phyloP scores from a whole-genome alignment of 441 rosid species.

The Geranium incanum region DNA sequence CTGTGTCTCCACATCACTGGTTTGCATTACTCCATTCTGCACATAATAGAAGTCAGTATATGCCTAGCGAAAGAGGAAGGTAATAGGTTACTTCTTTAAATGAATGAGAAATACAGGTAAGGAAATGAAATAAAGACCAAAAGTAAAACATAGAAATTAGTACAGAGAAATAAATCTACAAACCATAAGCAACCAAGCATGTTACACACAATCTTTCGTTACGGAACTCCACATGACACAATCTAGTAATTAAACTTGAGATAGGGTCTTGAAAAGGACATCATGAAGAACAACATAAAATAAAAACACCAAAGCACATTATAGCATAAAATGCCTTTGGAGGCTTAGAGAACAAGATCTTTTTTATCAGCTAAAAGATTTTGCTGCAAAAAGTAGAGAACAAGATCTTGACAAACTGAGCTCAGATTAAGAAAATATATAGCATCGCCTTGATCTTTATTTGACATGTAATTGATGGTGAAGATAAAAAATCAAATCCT shows the following conservation, averaged over 20 bases:
- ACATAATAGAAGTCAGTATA: conserved; percentile 8
- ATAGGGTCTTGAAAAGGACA: neutral
- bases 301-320: neutral
- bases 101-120: neutral
- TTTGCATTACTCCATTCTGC: conserved; percentile 91
- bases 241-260: neutral
- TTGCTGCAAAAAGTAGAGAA: too few relatives aligned
- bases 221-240: neutral
- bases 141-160: neutral
- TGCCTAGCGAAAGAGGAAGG: neutral
- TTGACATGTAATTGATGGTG: neutral
- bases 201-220: neutral
- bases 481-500: neutral
- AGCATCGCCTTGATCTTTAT: neutral
- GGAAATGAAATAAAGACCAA: neutral
- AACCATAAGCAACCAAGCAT: too few relatives aligned
- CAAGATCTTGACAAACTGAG: neutral
- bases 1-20: conserved; percentile 95
- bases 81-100: neutral
- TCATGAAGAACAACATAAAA: neutral
- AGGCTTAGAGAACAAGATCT: too few relatives aligned
- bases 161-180: too few relatives aligned
- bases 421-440: conserved; percentile 2
- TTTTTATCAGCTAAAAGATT: too few relatives aligned
- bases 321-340: too few relatives aligned